These are phyloP conservation scores for Dryas drummondii DNA, from an alignment of 306 rosid species.

Conservation along the genomic window DNA sequence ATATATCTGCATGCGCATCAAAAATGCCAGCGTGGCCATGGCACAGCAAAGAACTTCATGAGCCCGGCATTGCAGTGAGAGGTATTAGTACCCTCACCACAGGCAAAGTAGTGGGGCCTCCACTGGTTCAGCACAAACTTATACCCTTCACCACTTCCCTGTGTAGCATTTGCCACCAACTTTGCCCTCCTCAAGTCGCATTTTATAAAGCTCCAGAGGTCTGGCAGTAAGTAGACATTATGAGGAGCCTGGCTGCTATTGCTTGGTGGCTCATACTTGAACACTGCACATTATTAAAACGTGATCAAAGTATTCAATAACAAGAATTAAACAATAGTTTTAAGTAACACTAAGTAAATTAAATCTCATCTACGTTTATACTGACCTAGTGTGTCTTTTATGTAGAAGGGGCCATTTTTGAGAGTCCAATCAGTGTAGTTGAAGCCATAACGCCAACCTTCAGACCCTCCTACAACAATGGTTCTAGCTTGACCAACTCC, in stretches of 20 bases:
- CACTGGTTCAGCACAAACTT: conserved; percentile 31
- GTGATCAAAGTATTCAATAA: not conserved
- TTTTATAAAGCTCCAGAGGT: conserved; percentile 45
- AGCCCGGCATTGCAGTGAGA: conserved; percentile 56
- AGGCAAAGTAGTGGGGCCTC: conserved; percentile 60
- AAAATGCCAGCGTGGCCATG: conserved; percentile 22
- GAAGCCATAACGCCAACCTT: conserved; percentile 59
- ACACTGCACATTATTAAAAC: conserved; percentile 7
- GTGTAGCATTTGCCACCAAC: conserved; percentile 30
- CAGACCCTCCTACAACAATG: conserved; percentile 53
- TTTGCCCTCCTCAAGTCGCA: conserved; percentile 54
- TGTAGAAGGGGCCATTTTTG: conserved; percentile 48
- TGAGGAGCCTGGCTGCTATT: not conserved
- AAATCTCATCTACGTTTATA: not conserved
- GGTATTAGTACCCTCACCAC: conserved; percentile 33
- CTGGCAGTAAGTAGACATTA: conserved; percentile 41
- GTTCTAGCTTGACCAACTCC: conserved; percentile 31
- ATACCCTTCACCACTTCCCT: conserved; percentile 45
- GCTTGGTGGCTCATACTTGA: conserved; percentile 26
- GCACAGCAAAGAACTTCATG: conserved; percentile 46
- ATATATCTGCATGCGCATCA: not conserved
- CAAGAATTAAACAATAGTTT: not conserved
- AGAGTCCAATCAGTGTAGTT: conserved; percentile 61
- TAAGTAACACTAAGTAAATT: not conserved
- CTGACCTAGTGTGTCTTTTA: conserved; percentile 49